A percentile compares a stretch with the other conserved stretches of the same genome.
phyloP scores from a whole-genome alignment of 495 filamentous ascomycete genomes.

The Neurospora tetrasperma region DNA sequence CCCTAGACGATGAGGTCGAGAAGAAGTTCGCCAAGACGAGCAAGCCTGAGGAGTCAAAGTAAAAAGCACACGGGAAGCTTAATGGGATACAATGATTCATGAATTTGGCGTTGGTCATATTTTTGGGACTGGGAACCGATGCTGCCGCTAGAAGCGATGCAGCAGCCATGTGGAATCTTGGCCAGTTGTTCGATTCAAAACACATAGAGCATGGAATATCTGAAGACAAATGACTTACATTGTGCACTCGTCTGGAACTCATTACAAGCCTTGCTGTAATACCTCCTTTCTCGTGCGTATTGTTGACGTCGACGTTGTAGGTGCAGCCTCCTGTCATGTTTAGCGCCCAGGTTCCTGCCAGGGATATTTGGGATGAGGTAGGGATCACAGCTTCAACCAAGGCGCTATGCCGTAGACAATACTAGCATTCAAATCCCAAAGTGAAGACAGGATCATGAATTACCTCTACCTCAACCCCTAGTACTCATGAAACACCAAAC shows the following conservation, averaged over 20 bases:
- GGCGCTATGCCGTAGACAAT: not conserved
- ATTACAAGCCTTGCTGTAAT: not conserved
- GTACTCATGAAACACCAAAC: not conserved
- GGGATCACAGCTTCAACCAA: not conserved
- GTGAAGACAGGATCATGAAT: not conserved
- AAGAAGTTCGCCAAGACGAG: conserved; percentile 48
- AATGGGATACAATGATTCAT: not conserved
- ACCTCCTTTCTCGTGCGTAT: not conserved
- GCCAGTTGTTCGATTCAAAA: not conserved
- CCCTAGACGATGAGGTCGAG: conserved; percentile 57
- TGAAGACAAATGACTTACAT: not conserved
- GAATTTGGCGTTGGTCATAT: not conserved
- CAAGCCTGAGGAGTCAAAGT: conserved; percentile 1
- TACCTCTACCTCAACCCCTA: not conserved
- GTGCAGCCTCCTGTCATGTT: not conserved
- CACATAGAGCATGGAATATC: not conserved
- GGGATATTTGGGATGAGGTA: not conserved
- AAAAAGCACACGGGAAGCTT: not conserved
- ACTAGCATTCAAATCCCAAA: not conserved
- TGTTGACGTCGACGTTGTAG: not conserved
- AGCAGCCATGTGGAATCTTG: not conserved
- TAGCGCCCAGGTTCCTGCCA: not conserved
- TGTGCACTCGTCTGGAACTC: not conserved
- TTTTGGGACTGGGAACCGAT: conserved; percentile 3
- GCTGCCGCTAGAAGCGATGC: not conserved